Evolutionary conservation across 768 basidiomycete genomes (phyloP).

Genomic region (Amanita inopinata): DNA sequence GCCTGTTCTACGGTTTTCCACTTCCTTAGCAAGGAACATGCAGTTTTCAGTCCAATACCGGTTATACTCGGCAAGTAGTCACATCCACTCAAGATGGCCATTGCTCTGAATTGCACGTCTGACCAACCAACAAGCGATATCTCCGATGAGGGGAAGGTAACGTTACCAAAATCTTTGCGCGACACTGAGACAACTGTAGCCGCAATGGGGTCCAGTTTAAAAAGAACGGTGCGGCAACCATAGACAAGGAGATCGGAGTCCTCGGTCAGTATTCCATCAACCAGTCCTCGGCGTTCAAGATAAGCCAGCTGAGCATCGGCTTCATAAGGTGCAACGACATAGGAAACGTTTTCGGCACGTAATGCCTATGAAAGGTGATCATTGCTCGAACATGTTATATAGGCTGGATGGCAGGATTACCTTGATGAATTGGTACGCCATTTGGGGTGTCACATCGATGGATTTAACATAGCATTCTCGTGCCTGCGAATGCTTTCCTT

Average conservation of each 20-base stretch:
- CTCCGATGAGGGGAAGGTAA: constrained; percentile 35
- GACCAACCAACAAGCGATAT: constrained; percentile 86
- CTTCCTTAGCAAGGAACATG: constrained; percentile 71
- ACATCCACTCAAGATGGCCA: constrained; percentile 90
- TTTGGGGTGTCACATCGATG: constrained; percentile 91
- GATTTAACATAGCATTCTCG: constrained; percentile 85
- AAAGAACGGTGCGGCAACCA: constrained; percentile 88
- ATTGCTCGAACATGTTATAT: constrained; percentile 7
- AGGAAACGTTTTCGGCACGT: constrained; percentile 66
- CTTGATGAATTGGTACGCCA: constrained; percentile 98
- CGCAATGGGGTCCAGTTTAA: constrained; percentile 74
- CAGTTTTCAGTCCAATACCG: constrained; percentile 92
- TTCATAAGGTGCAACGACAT: constrained; percentile 96
- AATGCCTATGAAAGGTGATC: constrained; percentile 54
- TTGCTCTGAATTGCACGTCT: constrained; percentile 81
- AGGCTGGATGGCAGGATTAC: constrained; percentile 25
- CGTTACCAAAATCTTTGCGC: constrained; percentile 48
- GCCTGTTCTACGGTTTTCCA: constrained; percentile 83
- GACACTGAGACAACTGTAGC: constrained; percentile 59
- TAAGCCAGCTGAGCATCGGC: constrained; percentile 96
- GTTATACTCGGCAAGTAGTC: constrained; percentile 88
- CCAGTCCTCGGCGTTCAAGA: constrained; percentile 72
- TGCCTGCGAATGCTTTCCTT: constrained; percentile 75
- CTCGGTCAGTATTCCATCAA: constrained; percentile 92
- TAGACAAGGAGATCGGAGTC: constrained; percentile 97